A percentile compares a stretch with the other conserved stretches of the same genome.
Evolutionary conservation across 2,329 filamentous ascomycete species (phyloP).

Genomic region (Epichloe sylvatica): DNA sequence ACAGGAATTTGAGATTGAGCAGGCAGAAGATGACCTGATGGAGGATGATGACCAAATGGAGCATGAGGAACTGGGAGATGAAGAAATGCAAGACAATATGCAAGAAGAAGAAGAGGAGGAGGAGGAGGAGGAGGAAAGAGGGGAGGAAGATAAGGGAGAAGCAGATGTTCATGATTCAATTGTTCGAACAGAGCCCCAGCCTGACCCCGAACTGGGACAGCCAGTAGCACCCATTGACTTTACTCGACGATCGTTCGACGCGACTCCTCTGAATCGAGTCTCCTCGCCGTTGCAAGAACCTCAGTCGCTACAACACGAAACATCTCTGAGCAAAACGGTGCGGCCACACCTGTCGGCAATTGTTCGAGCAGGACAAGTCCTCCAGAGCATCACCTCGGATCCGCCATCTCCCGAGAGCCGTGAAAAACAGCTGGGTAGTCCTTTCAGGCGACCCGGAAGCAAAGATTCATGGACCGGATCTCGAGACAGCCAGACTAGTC

Average conservation of each 20-base stretch:
- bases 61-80: conserved; percentile 7
- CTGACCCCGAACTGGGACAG: background rate
- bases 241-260: conserved; percentile 12
- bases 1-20: conserved; percentile 1
- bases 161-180: background rate
- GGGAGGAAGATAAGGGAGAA: background rate
- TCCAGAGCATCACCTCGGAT: conserved; percentile 46
- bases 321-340: conserved; percentile 14
- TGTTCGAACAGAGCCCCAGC: background rate
- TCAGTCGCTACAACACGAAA: conserved; percentile 18
- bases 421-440: conserved; percentile 40
- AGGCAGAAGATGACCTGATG: background rate
- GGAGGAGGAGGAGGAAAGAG: background rate
- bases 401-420: conserved; percentile 39
- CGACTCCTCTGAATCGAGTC: conserved; percentile 20
- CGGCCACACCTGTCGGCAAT: conserved; percentile 42
- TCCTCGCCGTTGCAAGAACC: conserved; percentile 25
- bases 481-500: conserved; percentile 13
- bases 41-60: background rate
- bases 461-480: conserved; percentile 20
- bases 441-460: conserved; percentile 32
- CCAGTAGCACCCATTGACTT: conserved; percentile 11
- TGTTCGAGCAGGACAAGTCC: conserved; percentile 40
- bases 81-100: background rate
- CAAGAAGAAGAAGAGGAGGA: background rate